phyloP scores from a whole-genome alignment of 2,329 filamentous ascomycete species.

The Nothomitra cinnamomea region DNA sequence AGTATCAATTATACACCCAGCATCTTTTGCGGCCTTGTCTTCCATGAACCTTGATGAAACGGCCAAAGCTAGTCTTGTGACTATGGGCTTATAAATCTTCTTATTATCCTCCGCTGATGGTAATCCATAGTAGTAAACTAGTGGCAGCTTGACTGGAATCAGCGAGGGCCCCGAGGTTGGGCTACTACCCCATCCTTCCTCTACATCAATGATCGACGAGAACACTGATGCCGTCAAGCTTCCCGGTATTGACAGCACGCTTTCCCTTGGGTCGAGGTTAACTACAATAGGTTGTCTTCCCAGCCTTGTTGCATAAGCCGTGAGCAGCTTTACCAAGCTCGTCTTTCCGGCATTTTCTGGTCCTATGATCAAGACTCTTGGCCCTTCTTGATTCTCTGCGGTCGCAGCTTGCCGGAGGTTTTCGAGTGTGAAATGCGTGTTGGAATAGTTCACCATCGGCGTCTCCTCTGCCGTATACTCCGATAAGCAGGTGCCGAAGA shows the following conservation, averaged over 20 bases:
- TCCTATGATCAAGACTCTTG: conserved; percentile 72
- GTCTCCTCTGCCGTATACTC: conserved; percentile 65
- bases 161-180: conserved; percentile 80
- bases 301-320: conserved; percentile 60
- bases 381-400: conserved; percentile 38
- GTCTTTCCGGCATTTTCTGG: conserved; percentile 70
- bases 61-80: conserved; percentile 61
- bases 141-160: conserved; percentile 77
- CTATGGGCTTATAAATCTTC: conserved; percentile 53
- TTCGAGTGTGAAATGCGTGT: conserved; percentile 76
- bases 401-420: conserved; percentile 47
- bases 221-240: conserved; percentile 77
- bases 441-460: conserved; percentile 62
- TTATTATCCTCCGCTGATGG: conserved; percentile 55
- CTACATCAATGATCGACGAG: conserved; percentile 71
- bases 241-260: conserved; percentile 60
- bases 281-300: conserved; percentile 64
- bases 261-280: conserved; percentile 71
- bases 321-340: conserved; percentile 57
- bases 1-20: conserved; percentile 77
- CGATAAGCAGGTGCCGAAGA: conserved; percentile 50
- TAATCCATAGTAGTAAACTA: conserved; percentile 79
- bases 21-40: conserved; percentile 50
- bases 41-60: conserved; percentile 63
- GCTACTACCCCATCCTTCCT: conserved; percentile 76